Conservation (phyloP, 1,139 yeast species). For the Debaryomyces psychrophilus region DNA sequence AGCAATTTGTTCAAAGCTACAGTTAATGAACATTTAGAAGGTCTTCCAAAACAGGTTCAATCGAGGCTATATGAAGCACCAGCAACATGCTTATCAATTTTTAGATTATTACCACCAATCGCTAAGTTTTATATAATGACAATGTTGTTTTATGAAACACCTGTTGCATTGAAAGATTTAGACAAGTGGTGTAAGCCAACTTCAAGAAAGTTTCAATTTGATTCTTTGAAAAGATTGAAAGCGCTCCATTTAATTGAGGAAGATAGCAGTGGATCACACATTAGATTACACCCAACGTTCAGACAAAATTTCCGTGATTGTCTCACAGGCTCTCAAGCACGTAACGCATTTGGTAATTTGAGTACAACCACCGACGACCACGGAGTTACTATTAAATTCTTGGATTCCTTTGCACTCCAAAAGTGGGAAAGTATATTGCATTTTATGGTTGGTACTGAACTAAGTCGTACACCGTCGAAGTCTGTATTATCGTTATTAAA, state of each 20-base stretch:
- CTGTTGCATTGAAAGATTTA: conserved; percentile 66
- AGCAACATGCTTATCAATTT: conserved; percentile 91
- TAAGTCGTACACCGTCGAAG: conserved; percentile 63
- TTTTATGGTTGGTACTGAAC: conserved; percentile 94
- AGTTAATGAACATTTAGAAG: conserved; percentile 88
- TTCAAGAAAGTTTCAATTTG: conserved; percentile 60
- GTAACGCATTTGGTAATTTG: conserved; percentile 50
- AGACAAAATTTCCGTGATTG: conserved; percentile 78
- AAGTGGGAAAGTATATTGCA: conserved; percentile 96
- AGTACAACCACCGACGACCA: conserved; percentile 39
- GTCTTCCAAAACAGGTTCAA: conserved; percentile 82
- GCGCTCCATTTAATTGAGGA: conserved; percentile 78
- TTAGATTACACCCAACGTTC: conserved; percentile 73
- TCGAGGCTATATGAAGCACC: conserved; percentile 76
- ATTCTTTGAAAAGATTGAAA: conserved; percentile 76
- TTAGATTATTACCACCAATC: conserved; percentile 81
- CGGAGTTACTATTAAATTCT: conserved; percentile 60
- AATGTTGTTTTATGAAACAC: conserved; percentile 79
- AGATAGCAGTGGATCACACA: conserved; percentile 52
- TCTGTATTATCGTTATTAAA: conserved; percentile 66
- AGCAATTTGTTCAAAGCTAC: conserved; percentile 65
- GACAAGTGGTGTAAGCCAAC: conserved; percentile 76
- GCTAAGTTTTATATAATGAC: conserved; percentile 90
- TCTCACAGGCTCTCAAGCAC: conserved; percentile 71
- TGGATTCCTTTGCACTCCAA: conserved; percentile 78